These are phyloP conservation scores for Moesziomyces antarcticus DNA, from an alignment of 1,284 basidiomycete species.

Conservation along the genomic window DNA sequence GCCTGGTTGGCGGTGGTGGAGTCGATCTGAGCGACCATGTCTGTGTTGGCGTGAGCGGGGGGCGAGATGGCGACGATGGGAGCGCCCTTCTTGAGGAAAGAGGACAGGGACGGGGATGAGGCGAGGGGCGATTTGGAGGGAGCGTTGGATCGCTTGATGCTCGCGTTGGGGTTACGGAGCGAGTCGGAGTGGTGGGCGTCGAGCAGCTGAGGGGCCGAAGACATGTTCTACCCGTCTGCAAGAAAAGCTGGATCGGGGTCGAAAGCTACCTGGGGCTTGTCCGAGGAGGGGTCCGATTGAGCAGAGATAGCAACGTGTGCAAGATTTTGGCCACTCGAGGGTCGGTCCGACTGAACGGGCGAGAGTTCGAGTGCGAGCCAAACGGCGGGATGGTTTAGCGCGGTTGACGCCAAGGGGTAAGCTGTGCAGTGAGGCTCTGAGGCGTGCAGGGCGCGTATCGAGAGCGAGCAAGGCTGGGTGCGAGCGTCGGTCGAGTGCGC, in stretches of 20 bases:
- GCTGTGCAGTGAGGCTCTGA: too few species aligned
- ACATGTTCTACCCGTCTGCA: slow-evolving; percentile 14
- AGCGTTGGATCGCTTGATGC: slow-evolving; percentile 8
- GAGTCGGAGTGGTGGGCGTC: slow-evolving; percentile 14
- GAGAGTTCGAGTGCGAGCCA: too few species aligned
- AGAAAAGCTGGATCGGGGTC: not conserved
- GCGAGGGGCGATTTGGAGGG: slow-evolving; percentile 17
- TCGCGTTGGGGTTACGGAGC: slow-evolving; percentile 4
- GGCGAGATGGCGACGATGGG: slow-evolving; percentile 51
- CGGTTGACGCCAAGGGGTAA: too few species aligned
- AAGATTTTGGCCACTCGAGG: too few species aligned
- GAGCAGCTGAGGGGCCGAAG: slow-evolving; percentile 17
- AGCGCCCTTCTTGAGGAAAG: slow-evolving; percentile 43
- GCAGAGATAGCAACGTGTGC: too few species aligned
- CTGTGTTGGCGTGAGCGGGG: slow-evolving; percentile 12
- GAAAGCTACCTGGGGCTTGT: too few species aligned
- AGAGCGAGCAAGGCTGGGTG: not conserved
- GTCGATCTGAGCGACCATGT: slow-evolving; percentile 23
- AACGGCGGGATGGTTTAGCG: too few species aligned
- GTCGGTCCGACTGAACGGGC: too few species aligned
- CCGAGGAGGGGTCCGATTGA: too few species aligned
- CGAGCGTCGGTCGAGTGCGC: not conserved
- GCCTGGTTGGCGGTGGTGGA: slow-evolving; percentile 9
- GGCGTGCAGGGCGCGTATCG: too few species aligned
- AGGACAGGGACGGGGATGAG: slow-evolving; percentile 38